A percentile compares a stretch with the other conserved stretches of the same genome.
Conservation (phyloP, 495 filamentous ascomycete genomes). For the Tetracladium setigerum region DNA sequence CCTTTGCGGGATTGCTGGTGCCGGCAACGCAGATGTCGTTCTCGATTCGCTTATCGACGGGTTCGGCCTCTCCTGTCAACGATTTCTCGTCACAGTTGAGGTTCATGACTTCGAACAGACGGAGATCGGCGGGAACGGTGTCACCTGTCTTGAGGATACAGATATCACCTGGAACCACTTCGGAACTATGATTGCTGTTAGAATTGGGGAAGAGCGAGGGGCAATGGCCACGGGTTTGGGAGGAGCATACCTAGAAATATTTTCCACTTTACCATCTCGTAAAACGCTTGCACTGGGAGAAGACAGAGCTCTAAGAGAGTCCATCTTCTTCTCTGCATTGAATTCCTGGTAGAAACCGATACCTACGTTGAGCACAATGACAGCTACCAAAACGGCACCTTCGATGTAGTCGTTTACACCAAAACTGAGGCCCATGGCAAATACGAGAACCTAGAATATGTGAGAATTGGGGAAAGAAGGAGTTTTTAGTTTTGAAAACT, state of each 20-base stretch:
- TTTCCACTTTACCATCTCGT: slow-evolving; percentile 57
- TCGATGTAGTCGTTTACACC: slow-evolving; percentile 75
- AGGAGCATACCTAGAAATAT: slow-evolving; percentile 48
- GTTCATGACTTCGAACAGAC: slow-evolving; percentile 74
- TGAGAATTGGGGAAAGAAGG: slow-evolving; percentile 5
- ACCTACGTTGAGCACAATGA: slow-evolving; percentile 76
- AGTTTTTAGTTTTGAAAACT: slow-evolving; percentile 19
- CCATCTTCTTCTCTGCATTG: slow-evolving; percentile 79
- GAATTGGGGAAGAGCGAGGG: neutral
- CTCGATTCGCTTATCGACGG: slow-evolving; percentile 36
- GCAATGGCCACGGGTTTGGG: too few species aligned
- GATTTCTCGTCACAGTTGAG: slow-evolving; percentile 62
- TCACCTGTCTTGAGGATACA: slow-evolving; percentile 76
- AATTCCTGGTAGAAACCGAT: slow-evolving; percentile 79
- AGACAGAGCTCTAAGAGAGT: slow-evolving; percentile 67
- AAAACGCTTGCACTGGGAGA: slow-evolving; percentile 73
- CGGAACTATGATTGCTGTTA: slow-evolving; percentile 38
- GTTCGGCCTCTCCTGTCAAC: slow-evolving; percentile 65
- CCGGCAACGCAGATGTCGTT: slow-evolving; percentile 27
- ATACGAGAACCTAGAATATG: slow-evolving; percentile 57
- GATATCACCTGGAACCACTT: slow-evolving; percentile 79
- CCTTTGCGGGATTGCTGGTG: slow-evolving; percentile 21
- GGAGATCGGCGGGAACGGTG: slow-evolving; percentile 71
- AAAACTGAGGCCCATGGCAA: slow-evolving; percentile 80
- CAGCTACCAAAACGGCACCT: slow-evolving; percentile 72